Conservation (phyloP, 495 filamentous ascomycete species). For the Aspergillus sclerotiicarbonarius region DNA sequence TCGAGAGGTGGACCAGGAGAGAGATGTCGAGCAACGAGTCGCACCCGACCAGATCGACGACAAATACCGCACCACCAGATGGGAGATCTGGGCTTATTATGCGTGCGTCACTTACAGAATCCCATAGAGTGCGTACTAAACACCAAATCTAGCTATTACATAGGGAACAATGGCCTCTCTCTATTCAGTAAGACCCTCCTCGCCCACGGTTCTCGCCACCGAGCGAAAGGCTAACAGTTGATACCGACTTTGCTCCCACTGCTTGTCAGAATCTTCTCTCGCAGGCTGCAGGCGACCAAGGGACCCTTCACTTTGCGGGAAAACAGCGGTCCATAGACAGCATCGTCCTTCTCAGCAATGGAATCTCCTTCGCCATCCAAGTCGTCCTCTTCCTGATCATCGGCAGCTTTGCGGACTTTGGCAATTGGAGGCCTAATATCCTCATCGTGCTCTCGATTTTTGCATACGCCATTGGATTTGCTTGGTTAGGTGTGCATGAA, state of each 20-base stretch:
- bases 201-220: not conserved
- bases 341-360: conserved; percentile 61
- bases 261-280: conserved; percentile 63
- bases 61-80: conserved; percentile 48
- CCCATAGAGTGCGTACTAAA: conserved; percentile 22
- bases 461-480: conserved; percentile 61
- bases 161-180: conserved; percentile 64
- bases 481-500: conserved; percentile 61
- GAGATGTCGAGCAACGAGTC: conserved; percentile 18
- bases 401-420: conserved; percentile 59
- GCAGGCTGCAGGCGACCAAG: conserved; percentile 52
- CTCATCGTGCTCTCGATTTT: conserved; percentile 56
- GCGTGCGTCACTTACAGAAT: conserved; percentile 31
- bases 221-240: conserved; percentile 2
- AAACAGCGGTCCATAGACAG: conserved; percentile 53
- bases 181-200: conserved; percentile 52
- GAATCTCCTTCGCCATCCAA: conserved; percentile 64
- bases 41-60: conserved; percentile 50
- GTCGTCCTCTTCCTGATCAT: conserved; percentile 58
- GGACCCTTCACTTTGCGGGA: conserved; percentile 51
- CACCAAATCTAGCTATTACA: conserved; percentile 50
- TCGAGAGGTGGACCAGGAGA: not conserved
- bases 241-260: conserved; percentile 59
- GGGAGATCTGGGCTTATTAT: conserved; percentile 67
- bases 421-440: conserved; percentile 60